Conservation (phyloP, 768 basidiomycete species). For the Coprinopsis marcescibilis region DNA sequence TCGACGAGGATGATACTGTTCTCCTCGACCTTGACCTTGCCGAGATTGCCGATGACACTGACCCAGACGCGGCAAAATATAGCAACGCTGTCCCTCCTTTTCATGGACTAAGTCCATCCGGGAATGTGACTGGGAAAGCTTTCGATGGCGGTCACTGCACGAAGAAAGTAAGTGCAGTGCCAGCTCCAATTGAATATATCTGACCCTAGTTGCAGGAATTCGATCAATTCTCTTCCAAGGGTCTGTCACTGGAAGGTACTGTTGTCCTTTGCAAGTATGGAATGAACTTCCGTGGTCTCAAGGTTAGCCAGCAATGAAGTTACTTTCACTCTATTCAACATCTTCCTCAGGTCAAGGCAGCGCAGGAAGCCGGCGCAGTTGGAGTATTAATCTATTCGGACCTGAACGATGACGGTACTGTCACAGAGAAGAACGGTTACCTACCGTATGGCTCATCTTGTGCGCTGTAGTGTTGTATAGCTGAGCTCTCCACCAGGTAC, state of each 20-base stretch:
- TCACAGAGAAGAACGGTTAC: slow-evolving; percentile 72
- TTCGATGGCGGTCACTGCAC: slow-evolving; percentile 82
- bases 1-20: slow-evolving; percentile 9
- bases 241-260: slow-evolving; percentile 61
- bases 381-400: slow-evolving; percentile 81
- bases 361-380: slow-evolving; percentile 72
- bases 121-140: slow-evolving; percentile 61
- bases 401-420: slow-evolving; percentile 74
- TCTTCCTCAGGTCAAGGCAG: slow-evolving; percentile 58
- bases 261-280: slow-evolving; percentile 78
- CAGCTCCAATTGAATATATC: neutral
- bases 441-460: no score
- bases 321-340: neutral
- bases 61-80: slow-evolving; percentile 68
- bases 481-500: no score
- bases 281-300: slow-evolving; percentile 75
- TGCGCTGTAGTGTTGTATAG: no score
- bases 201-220: slow-evolving; percentile 29
- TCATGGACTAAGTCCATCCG: slow-evolving; percentile 78
- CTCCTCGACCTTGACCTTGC: slow-evolving; percentile 48
- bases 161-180: slow-evolving; percentile 37
- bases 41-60: slow-evolving; percentile 59
- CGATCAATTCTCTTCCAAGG: slow-evolving; percentile 42
- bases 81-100: slow-evolving; percentile 68
- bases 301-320: slow-evolving; percentile 34